phyloP scores from a whole-genome alignment of 306 rosid genomes.

The Urtica urens region DNA sequence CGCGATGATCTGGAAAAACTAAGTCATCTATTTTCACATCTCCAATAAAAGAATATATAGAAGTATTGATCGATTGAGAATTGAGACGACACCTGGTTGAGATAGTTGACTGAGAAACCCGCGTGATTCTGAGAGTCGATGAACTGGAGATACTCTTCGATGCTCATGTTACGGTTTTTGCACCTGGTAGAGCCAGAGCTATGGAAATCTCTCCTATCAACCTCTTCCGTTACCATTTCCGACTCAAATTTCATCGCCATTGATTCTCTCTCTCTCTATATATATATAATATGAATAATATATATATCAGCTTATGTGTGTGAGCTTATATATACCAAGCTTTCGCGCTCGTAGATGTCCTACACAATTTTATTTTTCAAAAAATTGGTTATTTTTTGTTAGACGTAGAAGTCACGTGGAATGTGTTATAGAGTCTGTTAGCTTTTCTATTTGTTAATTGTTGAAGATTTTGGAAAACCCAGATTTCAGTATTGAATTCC shows the following conservation, averaged over 20 bases:
- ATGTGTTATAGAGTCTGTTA: neutral
- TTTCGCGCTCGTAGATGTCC: neutral
- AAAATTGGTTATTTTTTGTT: neutral
- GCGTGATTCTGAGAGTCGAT: conserved; percentile 28
- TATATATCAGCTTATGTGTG: neutral
- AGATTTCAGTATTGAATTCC: too few species aligned
- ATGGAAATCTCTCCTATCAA: neutral
- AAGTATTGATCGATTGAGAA: neutral
- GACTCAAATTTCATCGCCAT: neutral
- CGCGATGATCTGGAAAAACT: conserved; percentile 29
- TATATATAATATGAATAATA: too few species aligned
- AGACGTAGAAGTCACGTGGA: neutral
- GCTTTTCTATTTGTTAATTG: too few species aligned
- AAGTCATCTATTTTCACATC: neutral
- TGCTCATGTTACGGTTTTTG: too few species aligned
- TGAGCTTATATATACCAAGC: too few species aligned
- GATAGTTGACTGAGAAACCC: conserved; percentile 28
- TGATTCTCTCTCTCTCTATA: neutral
- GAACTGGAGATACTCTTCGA: conserved; percentile 42
- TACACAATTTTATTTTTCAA: neutral
- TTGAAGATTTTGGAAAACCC: too few species aligned
- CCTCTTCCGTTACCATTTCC: neutral
- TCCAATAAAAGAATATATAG: neutral
- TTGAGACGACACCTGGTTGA: conserved; percentile 41
- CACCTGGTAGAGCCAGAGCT: conserved; percentile 1